A percentile compares a stretch with the other conserved stretches of the same genome.
Evolutionary conservation across 441 rosid species (phyloP).

Genomic region (Pelargonium cotyledonis): DNA sequence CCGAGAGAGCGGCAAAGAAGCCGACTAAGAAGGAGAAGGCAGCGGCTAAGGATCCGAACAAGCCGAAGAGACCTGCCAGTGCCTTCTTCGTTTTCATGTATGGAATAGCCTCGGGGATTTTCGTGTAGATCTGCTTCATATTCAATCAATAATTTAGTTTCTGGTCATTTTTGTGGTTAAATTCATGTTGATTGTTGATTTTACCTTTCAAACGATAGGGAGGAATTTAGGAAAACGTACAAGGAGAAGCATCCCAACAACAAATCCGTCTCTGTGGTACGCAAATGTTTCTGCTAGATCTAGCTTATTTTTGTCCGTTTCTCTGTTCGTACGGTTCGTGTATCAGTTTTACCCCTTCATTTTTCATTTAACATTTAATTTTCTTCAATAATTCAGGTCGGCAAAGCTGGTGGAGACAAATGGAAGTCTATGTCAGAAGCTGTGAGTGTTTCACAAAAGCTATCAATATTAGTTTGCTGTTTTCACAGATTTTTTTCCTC

Average conservation of each 20-base stretch:
- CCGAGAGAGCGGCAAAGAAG: conserved; percentile 36
- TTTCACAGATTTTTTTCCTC: background rate
- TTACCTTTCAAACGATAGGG: conserved; percentile 32
- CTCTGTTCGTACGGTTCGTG: no score
- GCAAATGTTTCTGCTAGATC: conserved; percentile 10
- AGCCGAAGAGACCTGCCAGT: conserved; percentile 69
- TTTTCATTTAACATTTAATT: background rate
- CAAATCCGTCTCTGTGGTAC: conserved; percentile 73
- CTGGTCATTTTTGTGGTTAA: background rate
- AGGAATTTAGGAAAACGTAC: conserved; percentile 57
- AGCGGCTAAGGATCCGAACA: conserved; percentile 54
- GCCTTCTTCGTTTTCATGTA: conserved; percentile 73
- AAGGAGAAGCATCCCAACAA: conserved; percentile 67
- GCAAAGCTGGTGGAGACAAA: conserved; percentile 72
- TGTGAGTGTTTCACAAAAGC: conserved; percentile 25
- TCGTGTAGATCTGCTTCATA: background rate
- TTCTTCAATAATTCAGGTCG: conserved; percentile 38
- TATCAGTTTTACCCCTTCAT: no score
- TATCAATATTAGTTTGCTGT: background rate
- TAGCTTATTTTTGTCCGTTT: background rate
- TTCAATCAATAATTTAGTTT: background rate
- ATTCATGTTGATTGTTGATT: background rate
- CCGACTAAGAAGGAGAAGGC: conserved; percentile 31
- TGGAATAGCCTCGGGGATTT: background rate
- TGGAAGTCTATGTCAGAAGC: conserved; percentile 67